Conservation (phyloP, 176 grass and related monocot species). For the Pharus latifolius region DNA sequence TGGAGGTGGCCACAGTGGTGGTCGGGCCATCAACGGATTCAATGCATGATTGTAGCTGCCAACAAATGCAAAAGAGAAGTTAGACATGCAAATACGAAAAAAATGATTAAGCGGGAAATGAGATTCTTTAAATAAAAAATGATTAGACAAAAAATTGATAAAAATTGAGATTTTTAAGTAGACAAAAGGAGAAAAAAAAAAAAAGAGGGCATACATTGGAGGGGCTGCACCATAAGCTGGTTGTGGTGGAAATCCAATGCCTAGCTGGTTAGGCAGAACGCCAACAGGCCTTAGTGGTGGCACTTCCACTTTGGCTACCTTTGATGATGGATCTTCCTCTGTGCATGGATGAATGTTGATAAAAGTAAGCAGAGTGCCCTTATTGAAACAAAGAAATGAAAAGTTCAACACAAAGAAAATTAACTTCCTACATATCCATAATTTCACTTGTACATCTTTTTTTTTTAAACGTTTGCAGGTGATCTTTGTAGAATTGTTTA, state of each 20-base stretch:
- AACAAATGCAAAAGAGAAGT: slow-evolving; percentile 1
- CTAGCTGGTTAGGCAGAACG: slow-evolving; percentile 42
- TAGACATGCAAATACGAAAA: too few species aligned
- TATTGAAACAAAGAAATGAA: neutral
- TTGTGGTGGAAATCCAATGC: slow-evolving; percentile 50
- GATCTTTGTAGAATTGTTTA: neutral
- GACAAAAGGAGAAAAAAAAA: neutral
- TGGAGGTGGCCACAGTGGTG: slow-evolving; percentile 49
- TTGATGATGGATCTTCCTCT: slow-evolving; percentile 81
- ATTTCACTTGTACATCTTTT: neutral
- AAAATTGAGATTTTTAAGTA: neutral
- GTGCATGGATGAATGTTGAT: slow-evolving; percentile 3
- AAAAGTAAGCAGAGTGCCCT: neutral
- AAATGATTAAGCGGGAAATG: neutral
- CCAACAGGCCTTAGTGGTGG: slow-evolving; percentile 38
- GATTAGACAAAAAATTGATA: neutral
- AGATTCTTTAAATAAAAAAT: neutral
- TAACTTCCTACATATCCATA: neutral
- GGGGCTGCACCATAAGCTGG: slow-evolving; percentile 52
- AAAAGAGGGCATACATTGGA: slow-evolving; percentile 55
- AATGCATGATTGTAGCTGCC: slow-evolving; percentile 75
- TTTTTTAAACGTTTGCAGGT: too few species aligned
- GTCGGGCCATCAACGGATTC: slow-evolving; percentile 41
- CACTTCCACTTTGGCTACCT: slow-evolving; percentile 70
- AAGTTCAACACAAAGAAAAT: neutral